Evolutionary conservation across 78 protist genomes (phyloP).

Genomic region (Parvularia atlantis): DNA sequence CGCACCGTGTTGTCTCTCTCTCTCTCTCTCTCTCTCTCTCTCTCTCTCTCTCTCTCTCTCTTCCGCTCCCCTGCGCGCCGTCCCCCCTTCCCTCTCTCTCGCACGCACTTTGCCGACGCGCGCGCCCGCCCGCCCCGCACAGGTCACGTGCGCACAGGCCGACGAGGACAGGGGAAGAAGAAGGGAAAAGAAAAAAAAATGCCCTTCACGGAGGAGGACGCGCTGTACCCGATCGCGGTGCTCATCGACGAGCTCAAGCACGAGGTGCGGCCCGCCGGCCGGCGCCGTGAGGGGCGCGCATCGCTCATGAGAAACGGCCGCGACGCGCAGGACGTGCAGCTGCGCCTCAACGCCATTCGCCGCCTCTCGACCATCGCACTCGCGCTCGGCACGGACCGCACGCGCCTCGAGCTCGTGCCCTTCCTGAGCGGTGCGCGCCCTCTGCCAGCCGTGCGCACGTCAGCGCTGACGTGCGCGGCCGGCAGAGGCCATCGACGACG

Average conservation of each 20-base stretch:
- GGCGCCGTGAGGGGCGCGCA: background rate
- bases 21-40: too few species aligned
- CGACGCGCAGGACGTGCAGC: background rate
- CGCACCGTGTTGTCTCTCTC: too few species aligned
- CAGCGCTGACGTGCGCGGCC: too few species aligned
- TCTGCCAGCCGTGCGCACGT: too few species aligned
- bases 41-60: too few species aligned
- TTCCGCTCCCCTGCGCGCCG: too few species aligned
- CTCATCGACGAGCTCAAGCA: slow-evolving; percentile 82
- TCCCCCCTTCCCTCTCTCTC: too few species aligned
- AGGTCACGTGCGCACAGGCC: too few species aligned
- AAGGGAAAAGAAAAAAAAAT: too few species aligned
- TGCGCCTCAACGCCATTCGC: slow-evolving; percentile 75
- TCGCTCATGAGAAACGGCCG: background rate
- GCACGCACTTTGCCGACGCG: too few species aligned
- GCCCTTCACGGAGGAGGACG: background rate
- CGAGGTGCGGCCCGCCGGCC: slow-evolving; percentile 71
- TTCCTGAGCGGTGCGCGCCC: slow-evolving; percentile 79
- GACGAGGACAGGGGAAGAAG: too few species aligned
- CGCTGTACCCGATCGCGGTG: slow-evolving; percentile 53
- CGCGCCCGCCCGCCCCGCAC: too few species aligned
- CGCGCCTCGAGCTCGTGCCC: slow-evolving; percentile 86
- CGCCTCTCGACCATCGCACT: slow-evolving; percentile 80
- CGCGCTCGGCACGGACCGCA: slow-evolving; percentile 88
- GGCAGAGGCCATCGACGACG: slow-evolving; percentile 79